phyloP scores from a whole-genome alignment of 2,329 filamentous ascomycete species.

The Ophiostoma ulmi region DNA sequence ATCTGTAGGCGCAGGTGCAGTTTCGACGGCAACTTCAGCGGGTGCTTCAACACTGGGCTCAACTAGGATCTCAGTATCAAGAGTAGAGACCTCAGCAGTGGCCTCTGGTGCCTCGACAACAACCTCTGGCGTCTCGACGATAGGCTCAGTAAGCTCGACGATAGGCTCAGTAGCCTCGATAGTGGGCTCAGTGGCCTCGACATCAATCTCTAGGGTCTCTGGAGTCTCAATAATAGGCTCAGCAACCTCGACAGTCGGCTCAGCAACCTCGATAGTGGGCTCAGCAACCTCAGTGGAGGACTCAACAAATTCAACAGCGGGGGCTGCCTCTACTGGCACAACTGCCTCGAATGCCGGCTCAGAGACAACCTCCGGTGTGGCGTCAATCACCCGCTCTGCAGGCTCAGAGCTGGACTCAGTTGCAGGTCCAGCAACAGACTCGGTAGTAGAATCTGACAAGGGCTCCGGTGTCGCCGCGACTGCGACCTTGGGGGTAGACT shows the following conservation, averaged over 20 bases:
- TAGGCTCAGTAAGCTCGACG: not conserved
- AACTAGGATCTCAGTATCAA: not conserved
- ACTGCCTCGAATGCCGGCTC: not conserved
- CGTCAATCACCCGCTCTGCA: not conserved
- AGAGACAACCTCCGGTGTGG: not conserved
- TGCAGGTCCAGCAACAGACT: not conserved
- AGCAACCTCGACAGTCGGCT: not conserved
- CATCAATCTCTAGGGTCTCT: not conserved
- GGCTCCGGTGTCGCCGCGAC: not conserved
- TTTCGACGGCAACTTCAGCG: not conserved
- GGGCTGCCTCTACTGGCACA: not conserved
- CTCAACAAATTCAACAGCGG: not conserved
- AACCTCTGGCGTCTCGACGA: not conserved
- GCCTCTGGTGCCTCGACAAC: not conserved
- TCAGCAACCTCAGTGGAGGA: not conserved
- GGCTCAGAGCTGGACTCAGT: conserved; percentile 1
- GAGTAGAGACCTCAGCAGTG: not conserved
- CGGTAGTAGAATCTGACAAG: not conserved
- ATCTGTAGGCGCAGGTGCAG: not conserved
- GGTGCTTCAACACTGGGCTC: not conserved
- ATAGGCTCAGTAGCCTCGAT: not conserved
- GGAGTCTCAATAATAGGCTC: not conserved
- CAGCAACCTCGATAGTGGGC: not conserved
- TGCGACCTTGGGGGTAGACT: not conserved
- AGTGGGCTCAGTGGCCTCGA: not conserved